Conservation (phyloP, 78 protist genomes). For the Creolimax fragrantissima region DNA sequence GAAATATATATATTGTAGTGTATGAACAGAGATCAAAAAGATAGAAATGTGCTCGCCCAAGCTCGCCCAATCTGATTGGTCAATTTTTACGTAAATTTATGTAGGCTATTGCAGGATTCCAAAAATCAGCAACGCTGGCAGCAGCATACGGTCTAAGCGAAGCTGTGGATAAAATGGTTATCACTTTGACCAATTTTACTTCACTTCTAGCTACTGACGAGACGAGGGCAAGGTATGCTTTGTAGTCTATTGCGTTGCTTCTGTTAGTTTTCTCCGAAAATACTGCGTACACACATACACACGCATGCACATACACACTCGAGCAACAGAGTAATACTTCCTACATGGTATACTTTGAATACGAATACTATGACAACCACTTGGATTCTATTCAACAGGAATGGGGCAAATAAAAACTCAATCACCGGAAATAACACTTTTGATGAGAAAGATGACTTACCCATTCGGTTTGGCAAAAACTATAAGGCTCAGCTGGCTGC, state of each 20-base stretch:
- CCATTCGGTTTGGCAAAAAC: neutral
- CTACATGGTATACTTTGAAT: too few relatives aligned
- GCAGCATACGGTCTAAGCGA: conserved; percentile 17
- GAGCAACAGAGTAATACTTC: too few relatives aligned
- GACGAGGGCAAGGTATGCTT: neutral
- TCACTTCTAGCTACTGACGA: neutral
- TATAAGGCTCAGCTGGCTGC: conserved; percentile 9
- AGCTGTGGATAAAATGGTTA: conserved; percentile 39
- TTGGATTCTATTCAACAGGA: too few relatives aligned
- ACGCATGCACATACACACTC: neutral
- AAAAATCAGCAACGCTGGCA: conserved; percentile 20
- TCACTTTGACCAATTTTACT: conserved; percentile 37
- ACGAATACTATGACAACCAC: too few relatives aligned
- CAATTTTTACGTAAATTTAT: too few relatives aligned
- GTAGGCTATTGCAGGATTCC: conserved; percentile 13
- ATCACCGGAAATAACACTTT: too few relatives aligned
- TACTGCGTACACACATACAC: neutral
- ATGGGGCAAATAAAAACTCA: too few relatives aligned
- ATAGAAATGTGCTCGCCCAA: too few relatives aligned
- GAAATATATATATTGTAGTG: too few relatives aligned
- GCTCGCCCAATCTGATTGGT: too few relatives aligned
- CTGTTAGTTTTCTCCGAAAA: neutral
- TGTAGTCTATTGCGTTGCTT: neutral
- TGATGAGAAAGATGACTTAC: neutral
- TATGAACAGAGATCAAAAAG: too few relatives aligned